Evolutionary conservation across 2,329 filamentous ascomycete genomes (phyloP), one percentile per base, ranked within the genome.

Genomic region (Raffaelea deltoideospora): DNA sequence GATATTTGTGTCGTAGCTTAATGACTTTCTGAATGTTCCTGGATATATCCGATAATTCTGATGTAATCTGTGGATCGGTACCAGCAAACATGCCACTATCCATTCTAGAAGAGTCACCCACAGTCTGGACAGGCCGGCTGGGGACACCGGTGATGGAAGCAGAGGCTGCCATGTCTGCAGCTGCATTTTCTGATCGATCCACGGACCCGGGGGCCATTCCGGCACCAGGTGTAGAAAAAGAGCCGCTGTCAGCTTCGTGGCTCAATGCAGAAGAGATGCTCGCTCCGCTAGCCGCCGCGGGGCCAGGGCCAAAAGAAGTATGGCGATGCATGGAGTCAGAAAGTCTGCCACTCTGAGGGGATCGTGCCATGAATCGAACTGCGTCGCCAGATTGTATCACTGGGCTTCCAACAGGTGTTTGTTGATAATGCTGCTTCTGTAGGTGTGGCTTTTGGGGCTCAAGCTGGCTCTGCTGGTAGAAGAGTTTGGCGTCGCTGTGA

Each of bases 401-500:
- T 11, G 69, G 67, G 41, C 68, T 72, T 13, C 55, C 59, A 17
- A 60, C 57, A 10, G 64, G 61, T 11, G 62, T 64, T 34, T 65
- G 61, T 19, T 48, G 40, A 22, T 38, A 47, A 33, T 51, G 53
- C 37, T 53, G 54, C 53, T 58, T 39, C 48, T 54, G 40, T 46
- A 56, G 39, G 48, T 28, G 51, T 34, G 45, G 46, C 48, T 55
- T 65, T 46, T 50, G 51, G 38, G 56, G 52, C 43, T 79, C 79
- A 40, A 77, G 64, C 56, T 86, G 82, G 57, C 84, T 86, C 46
- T 83, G 72, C 60, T 95, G 88, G 56, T 94, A 98, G 61, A 96
- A 93, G 43, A 95, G 70, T 58, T 94, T 96, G 41, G 88, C 84
- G 54, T 98, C 90, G 20, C 83, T 79, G 56, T 94, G 86, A 51